phyloP scores from a whole-genome alignment of 768 basidiomycete genomes.

The Ramaria sp. region DNA sequence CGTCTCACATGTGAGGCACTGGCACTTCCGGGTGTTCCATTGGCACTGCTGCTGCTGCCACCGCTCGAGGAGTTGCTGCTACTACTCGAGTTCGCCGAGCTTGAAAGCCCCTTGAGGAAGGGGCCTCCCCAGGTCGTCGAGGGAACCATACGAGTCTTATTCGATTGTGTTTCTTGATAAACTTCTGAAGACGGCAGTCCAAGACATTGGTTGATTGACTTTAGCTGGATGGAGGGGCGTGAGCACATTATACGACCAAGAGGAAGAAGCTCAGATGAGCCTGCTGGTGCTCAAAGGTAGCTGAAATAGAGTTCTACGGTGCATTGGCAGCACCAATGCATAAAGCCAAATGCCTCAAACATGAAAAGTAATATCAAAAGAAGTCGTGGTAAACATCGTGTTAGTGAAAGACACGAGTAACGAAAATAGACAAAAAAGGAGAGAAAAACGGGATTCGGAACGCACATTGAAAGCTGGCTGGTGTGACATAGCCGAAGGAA shows the following conservation, averaged over 20 bases:
- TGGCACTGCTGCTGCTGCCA: background rate
- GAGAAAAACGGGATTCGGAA: conserved; percentile 26
- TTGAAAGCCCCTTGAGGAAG: background rate
- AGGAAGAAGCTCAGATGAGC: no score
- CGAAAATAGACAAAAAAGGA: conserved; percentile 15
- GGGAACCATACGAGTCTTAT: background rate
- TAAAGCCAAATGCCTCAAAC: no score
- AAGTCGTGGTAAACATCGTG: background rate
- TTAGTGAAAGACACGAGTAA: background rate
- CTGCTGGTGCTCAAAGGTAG: background rate
- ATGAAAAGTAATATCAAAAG: no score
- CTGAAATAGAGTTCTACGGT: background rate
- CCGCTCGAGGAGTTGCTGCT: background rate
- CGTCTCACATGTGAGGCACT: no score
- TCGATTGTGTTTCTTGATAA: conserved; percentile 24
- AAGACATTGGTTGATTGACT: conserved; percentile 15
- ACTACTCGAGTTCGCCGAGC: background rate
- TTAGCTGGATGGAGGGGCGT: conserved; percentile 6
- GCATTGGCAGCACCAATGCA: no score
- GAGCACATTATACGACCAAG: background rate
- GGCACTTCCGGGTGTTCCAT: no score
- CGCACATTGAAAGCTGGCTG: conserved; percentile 12
- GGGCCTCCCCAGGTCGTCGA: background rate
- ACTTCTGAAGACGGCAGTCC: conserved; percentile 19
- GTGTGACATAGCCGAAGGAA: conserved; percentile 27